phyloP scores from a whole-genome alignment of 371 early-diverging fungal species.

The Fennellomyces sp. region DNA sequence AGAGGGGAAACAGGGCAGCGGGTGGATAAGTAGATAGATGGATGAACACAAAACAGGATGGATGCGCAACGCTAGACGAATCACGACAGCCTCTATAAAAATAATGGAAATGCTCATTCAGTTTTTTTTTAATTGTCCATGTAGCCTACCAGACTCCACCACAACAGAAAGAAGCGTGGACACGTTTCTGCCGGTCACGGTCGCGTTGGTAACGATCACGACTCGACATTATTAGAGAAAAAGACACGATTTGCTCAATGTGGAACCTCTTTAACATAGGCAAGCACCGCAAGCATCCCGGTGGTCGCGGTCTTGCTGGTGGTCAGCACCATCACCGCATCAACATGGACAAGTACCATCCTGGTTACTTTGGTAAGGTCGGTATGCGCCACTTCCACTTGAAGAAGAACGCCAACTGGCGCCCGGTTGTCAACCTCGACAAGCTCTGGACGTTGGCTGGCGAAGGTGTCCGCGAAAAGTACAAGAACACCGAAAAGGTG shows the following conservation, averaged over 20 bases:
- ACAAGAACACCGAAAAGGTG: constrained; percentile 88
- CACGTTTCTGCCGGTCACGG: constrained; percentile 96
- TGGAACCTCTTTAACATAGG: constrained; percentile 51
- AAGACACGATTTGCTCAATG: neutral
- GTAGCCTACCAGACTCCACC: constrained; percentile 86
- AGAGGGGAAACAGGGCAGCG: neutral
- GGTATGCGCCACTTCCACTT: constrained; percentile 99
- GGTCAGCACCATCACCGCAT: constrained; percentile 99
- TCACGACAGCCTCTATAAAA: neutral
- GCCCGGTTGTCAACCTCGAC: constrained; percentile 92
- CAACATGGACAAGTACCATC: constrained; percentile 99
- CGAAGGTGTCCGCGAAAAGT: constrained; percentile 87
- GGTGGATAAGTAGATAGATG: constrained; percentile 9
- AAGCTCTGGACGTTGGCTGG: constrained; percentile 95
- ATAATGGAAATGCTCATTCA: no score
- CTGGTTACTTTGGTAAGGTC: constrained; percentile 99
- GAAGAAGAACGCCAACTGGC: constrained; percentile 91
- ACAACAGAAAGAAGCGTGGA: constrained; percentile 91
- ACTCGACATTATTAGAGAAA: neutral
- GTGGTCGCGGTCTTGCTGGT: constrained; percentile 99
- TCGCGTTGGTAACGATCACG: constrained; percentile 60
- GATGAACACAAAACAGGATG: constrained; percentile 17
- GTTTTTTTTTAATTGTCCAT: neutral
- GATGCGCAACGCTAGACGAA: neutral
- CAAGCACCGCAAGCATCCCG: constrained; percentile 99